Base-by-base conservation (phyloP, 257 asterid species). In the Solanum piurae region DNA sequence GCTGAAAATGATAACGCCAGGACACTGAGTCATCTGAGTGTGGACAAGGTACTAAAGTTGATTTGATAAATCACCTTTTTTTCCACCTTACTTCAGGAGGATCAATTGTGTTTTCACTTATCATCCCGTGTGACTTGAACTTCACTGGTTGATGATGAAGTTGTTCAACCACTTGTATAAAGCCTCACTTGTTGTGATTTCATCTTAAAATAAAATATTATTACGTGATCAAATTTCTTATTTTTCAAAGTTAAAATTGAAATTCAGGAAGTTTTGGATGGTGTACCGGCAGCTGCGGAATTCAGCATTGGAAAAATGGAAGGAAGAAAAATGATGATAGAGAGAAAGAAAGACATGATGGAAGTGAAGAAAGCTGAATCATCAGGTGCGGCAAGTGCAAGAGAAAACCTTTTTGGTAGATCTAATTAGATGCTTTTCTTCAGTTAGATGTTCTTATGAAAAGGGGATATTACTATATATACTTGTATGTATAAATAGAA, bases 301-400 rank as follows among this genome's bases (percentile, higher is more conserved):
- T 83, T 23, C 23, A 21, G 16, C 58, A 85, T 7, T 27, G 68
- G 38, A 3, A 86, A 7, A 89, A 8, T 79, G 21, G 87, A 85
- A 75, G 94, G 92, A 89, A 89, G 95, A 84, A 94, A 93, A 86
- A 84, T 91, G 88, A 87, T 37, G 88, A 23, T 16, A 77, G 84
- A 46, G 74, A 62, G 44, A 71, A 87, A 49, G 52, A 58, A 42
- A 83, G 5, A 64, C 13, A 20, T 23, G 68, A 49, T 71, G 33
- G 6, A 40, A 29, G 62, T 52, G 6, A 60, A 83, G 69, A 42
- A 74, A 20, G 76, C 58, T 31, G 46, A 83, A 27, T 86, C 74
- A 25, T 86, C 84, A 38, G 74, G 73, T 83, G 33, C 18, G 74
- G 36, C 74, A 68, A 68, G 74, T 68, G 68, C 83, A 4, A 27